These are phyloP conservation scores for Aspergillus bertholletiae DNA, from an alignment of 495 filamentous ascomycete genomes.

Conservation along the genomic window DNA sequence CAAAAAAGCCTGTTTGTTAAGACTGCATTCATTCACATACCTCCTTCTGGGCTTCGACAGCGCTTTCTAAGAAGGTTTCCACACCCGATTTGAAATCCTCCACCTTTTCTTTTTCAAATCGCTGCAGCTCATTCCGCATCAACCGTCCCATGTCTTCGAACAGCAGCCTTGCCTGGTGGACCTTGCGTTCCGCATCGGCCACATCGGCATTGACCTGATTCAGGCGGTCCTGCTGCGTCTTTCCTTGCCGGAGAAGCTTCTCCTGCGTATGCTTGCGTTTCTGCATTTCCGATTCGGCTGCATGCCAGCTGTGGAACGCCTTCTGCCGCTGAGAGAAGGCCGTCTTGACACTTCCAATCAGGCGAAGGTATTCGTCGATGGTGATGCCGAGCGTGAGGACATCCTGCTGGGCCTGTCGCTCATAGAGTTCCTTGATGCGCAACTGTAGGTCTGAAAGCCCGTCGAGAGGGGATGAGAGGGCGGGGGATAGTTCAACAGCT, in stretches of 20 bases:
- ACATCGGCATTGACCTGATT: constrained; percentile 91
- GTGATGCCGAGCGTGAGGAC: constrained; percentile 95
- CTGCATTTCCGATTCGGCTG: constrained; percentile 79
- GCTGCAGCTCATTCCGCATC: constrained; percentile 85
- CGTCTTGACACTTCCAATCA: constrained; percentile 90
- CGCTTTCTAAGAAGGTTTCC: constrained; percentile 93
- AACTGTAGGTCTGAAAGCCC: constrained; percentile 88
- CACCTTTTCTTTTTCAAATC: constrained; percentile 96
- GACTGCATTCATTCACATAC: constrained; percentile 47
- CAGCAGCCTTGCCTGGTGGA: constrained; percentile 83
- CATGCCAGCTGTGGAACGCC: constrained; percentile 89
- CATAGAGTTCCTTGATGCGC: constrained; percentile 90
- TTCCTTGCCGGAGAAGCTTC: constrained; percentile 87
- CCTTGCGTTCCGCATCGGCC: constrained; percentile 83
- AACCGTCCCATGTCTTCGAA: constrained; percentile 98
- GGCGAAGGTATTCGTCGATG: constrained; percentile 94
- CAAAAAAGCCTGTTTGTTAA: neutral
- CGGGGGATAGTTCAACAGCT: constrained; percentile 80
- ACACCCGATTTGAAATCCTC: constrained; percentile 98
- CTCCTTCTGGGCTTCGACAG: constrained; percentile 98
- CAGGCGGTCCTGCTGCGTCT: constrained; percentile 90
- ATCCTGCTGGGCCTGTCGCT: constrained; percentile 95
- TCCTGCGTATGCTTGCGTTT: constrained; percentile 85
- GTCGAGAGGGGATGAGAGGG: constrained; percentile 84
- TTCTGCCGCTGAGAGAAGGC: constrained; percentile 92